Evolutionary conservation across 805 yeast genomes (phyloP).

Genomic region (Suhomyces sp.): DNA sequence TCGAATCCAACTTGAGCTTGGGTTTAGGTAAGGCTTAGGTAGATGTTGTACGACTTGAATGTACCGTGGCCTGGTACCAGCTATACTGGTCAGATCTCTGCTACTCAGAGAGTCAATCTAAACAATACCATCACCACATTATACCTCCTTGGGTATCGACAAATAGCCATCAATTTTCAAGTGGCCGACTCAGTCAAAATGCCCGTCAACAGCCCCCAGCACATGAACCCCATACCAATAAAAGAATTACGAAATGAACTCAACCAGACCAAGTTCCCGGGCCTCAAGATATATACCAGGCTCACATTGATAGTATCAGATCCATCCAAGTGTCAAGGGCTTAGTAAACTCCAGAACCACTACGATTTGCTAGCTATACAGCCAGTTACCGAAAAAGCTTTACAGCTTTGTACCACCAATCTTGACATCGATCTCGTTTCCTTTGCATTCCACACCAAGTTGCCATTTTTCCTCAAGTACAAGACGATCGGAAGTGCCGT

Average conservation of each 20-base stretch:
- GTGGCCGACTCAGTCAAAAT: constrained; percentile 51
- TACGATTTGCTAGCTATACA: constrained; percentile 82
- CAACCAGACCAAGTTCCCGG: constrained; percentile 22
- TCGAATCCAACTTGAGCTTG: not conserved
- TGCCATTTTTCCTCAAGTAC: constrained; percentile 79
- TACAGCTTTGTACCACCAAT: constrained; percentile 69
- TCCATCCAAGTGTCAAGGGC: constrained; percentile 68
- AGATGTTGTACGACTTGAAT: constrained; percentile 55
- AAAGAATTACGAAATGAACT: constrained; percentile 18
- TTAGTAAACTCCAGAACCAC: constrained; percentile 43
- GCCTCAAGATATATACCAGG: constrained; percentile 54
- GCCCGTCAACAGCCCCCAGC: constrained; percentile 41
- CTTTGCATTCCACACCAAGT: constrained; percentile 58
- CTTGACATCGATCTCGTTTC: constrained; percentile 82
- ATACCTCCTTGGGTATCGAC: constrained; percentile 66
- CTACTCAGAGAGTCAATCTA: constrained; percentile 41
- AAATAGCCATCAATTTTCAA: constrained; percentile 70
- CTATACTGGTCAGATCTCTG: constrained; percentile 42
- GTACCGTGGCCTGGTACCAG: constrained; percentile 66
- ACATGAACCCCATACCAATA: constrained; percentile 51
- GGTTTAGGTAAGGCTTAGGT: no score
- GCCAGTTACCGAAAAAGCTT: constrained; percentile 76
- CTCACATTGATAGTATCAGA: constrained; percentile 76
- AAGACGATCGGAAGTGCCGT: constrained; percentile 81
- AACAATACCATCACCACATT: constrained; percentile 52